Evolutionary conservation across 225 moss, liverwort and hornwort species (phyloP).

Genomic region (Asterella californica): DNA sequence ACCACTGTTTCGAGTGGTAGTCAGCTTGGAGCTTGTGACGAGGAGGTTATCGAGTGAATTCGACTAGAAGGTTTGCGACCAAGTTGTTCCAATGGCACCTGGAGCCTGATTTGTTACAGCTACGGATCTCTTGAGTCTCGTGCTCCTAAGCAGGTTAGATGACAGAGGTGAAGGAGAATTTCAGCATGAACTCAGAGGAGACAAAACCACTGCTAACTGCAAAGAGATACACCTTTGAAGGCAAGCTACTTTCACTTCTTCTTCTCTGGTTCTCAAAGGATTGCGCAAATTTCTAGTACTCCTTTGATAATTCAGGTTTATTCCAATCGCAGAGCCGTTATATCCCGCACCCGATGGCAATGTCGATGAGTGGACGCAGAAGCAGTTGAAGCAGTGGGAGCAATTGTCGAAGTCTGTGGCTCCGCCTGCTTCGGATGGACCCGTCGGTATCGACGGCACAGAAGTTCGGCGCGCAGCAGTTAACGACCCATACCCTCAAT

Average conservation of each 20-base stretch:
- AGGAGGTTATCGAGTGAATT: too few species aligned
- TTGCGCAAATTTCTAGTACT: background rate
- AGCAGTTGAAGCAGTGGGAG: slow-evolving; percentile 39
- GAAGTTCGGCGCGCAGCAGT: slow-evolving; percentile 79
- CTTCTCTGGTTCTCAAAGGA: background rate
- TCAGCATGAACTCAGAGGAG: slow-evolving; percentile 13
- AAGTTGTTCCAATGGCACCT: background rate
- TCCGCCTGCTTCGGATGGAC: slow-evolving; percentile 33
- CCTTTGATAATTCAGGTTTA: background rate
- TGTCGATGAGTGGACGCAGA: slow-evolving; percentile 20
- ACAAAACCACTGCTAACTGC: slow-evolving; percentile 2
- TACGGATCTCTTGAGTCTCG: background rate
- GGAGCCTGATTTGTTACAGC: background rate
- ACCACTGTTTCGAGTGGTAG: too few species aligned
- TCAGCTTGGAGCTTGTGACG: too few species aligned
- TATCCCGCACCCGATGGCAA: slow-evolving; percentile 1
- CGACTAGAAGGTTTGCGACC: too few species aligned
- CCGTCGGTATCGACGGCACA: slow-evolving; percentile 25
- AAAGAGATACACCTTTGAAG: background rate
- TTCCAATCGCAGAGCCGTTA: slow-evolving; percentile 4
- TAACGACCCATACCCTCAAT: slow-evolving; percentile 78
- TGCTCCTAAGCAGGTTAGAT: background rate
- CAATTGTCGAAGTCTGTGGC: slow-evolving; percentile 41
- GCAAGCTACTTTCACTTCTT: background rate
- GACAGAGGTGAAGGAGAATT: background rate